Percentiles rank a stretch among this genome's conserved stretches.
Evolutionary conservation across 495 filamentous ascomycete species (phyloP).

Genomic region (Neurospora intermedia): DNA sequence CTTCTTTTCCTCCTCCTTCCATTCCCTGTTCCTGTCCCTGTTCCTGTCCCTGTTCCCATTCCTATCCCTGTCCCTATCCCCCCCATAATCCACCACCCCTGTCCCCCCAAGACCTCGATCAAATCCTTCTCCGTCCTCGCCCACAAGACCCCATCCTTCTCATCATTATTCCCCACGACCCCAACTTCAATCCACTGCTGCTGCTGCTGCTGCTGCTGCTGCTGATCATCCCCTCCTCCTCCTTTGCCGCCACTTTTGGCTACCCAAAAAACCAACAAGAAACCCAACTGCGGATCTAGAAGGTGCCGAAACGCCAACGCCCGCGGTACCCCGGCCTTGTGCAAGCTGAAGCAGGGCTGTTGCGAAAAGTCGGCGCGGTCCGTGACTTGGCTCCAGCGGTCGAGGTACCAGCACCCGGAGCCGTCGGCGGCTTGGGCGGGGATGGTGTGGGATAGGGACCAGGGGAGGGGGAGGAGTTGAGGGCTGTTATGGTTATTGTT

Average conservation of each 20-base stretch:
- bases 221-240: not conserved
- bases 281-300: not conserved
- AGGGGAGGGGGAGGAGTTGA: not conserved
- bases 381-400: not conserved
- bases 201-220: too few species aligned
- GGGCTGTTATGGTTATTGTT: not conserved
- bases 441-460: slow-evolving; percentile 4
- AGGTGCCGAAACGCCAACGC: slow-evolving; percentile 2
- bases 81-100: not conserved
- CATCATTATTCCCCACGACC: not conserved
- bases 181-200: not conserved
- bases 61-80: too few species aligned
- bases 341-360: slow-evolving; percentile 3
- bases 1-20: not conserved
- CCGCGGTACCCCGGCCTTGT: not conserved
- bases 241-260: not conserved
- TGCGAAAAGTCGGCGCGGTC: not conserved
- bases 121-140: not conserved
- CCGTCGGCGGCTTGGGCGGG: not conserved
- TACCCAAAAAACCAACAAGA: slow-evolving; percentile 3
- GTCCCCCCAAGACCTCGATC: not conserved
- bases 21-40: not conserved
- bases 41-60: too few species aligned
- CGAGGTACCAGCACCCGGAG: slow-evolving; percentile 3
- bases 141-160: not conserved